Conservation (phyloP, 371 early-diverging fungal genomes). For the Gilbertella persicaria region DNA sequence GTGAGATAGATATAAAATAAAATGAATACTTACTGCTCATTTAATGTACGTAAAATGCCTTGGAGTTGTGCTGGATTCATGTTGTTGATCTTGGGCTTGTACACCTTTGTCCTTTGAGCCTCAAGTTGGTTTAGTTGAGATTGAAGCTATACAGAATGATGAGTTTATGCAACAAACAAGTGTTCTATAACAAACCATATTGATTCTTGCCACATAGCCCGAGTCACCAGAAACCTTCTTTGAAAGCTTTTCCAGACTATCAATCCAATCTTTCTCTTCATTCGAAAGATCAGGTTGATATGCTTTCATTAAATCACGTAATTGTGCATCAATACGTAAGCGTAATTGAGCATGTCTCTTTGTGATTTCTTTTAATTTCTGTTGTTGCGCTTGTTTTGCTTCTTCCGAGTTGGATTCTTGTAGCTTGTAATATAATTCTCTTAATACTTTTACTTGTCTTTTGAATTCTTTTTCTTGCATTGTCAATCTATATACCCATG, state of each 20-base stretch:
- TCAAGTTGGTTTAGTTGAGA: not conserved
- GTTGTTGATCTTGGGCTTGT: not conserved
- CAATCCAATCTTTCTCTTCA: conserved; percentile 24
- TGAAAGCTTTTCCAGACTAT: conserved; percentile 16
- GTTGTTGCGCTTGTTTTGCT: conserved; percentile 7
- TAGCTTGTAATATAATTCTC: conserved; percentile 20
- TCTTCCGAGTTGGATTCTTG: conserved; percentile 12
- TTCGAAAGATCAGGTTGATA: conserved; percentile 27
- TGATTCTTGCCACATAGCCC: conserved; percentile 21
- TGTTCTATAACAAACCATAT: conserved; percentile 7
- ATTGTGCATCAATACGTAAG: conserved; percentile 23
- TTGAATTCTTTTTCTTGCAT: conserved; percentile 33
- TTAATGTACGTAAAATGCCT: not conserved
- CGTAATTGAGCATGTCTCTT: conserved; percentile 19
- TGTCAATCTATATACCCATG: conserved; percentile 3
- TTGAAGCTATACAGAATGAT: not conserved
- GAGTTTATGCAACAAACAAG: not conserved
- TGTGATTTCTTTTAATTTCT: conserved; percentile 14
- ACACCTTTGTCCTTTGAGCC: not conserved
- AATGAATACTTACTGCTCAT: not conserved
- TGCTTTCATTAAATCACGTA: conserved; percentile 15
- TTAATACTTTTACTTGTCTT: conserved; percentile 18
- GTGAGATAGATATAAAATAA: too few species aligned
- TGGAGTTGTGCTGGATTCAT: not conserved
- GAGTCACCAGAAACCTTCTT: conserved; percentile 15